These are phyloP conservation scores for Blastobotrys illinoisensis DNA, from an alignment of 1,139 yeast species.

Conservation along the genomic window DNA sequence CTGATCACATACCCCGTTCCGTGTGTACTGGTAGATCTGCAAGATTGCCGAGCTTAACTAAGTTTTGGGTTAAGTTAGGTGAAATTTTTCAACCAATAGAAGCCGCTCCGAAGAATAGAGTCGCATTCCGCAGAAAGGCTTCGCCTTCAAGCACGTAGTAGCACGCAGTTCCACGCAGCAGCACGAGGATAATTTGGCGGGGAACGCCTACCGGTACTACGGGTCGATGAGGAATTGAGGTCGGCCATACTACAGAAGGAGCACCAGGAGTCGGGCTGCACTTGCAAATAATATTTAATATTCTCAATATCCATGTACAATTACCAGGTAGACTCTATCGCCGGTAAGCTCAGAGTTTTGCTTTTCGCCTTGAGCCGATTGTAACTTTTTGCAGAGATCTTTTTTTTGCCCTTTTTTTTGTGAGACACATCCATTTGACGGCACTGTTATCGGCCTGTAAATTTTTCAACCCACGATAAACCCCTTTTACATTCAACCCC, in stretches of 20 bases:
- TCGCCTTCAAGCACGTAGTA: too few species aligned
- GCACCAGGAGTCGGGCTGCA: too few species aligned
- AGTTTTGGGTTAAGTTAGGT: neutral
- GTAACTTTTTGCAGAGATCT: neutral
- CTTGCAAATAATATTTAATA: too few species aligned
- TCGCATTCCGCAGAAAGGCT: neutral
- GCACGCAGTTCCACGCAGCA: too few species aligned
- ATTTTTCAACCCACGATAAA: neutral
- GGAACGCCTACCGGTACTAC: too few species aligned
- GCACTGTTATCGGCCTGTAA: neutral
- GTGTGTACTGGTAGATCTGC: too few species aligned
- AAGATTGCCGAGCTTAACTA: neutral
- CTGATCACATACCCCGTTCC: too few species aligned
- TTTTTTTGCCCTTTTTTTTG: neutral
- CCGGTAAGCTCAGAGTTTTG: too few species aligned
- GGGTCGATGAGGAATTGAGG: too few species aligned
- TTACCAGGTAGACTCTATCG: too few species aligned
- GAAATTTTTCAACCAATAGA: neutral
- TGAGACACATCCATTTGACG: neutral
- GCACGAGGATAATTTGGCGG: too few species aligned
- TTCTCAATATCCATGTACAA: neutral
- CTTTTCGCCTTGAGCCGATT: neutral
- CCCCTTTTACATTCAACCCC: neutral
- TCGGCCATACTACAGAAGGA: too few species aligned
- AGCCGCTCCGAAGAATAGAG: neutral